Evolutionary conservation across 2,329 filamentous ascomycete genomes (phyloP), one percentile per base, ranked within the genome.

Genomic region (Pezicula carpinea): DNA sequence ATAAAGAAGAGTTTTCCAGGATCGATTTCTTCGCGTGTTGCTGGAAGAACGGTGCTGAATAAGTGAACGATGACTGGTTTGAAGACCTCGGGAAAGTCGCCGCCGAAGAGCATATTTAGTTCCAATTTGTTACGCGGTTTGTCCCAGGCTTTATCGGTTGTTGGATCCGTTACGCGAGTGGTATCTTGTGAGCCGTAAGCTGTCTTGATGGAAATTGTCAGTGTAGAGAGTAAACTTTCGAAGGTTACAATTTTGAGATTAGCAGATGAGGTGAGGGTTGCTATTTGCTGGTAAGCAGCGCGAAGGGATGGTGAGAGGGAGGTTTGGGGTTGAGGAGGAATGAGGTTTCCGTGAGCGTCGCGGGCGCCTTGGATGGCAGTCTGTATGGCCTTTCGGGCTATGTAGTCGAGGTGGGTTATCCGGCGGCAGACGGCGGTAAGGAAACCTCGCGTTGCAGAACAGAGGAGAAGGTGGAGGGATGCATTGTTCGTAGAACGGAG

Each of bases 391-490:
- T 59, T 62, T 13, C 57, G 57, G 6, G 61, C 61, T 29, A 64
- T 62, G 39, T 57, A 62, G 45, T 82, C 73, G 53, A 87, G 68
- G 52, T 82, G 76, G 4, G 69, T 65, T 18, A 90, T 71, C 23
- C 83, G 79, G 34, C 81, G 81, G 63, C 81, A 87, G 40, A 82
- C 73, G 23, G 85, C 81, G 21, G 80, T 80, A 18, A 95, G 72
- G 53, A 92, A 85, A 17, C 81, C 80, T 11, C 89, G 80, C 10
- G 85, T 85, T 44, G 85, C 82, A 23, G 86, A 90, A 58, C 83
- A 86, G 23, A 95, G 76, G 17, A 93, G 63, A 38, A 85, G 67
- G 53, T 85, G 80, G 10, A 85, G 65, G 1, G 79, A 72, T 31
- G 83, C 72, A 36, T 82, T 75, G 53, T 81, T 79, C 39, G 71